phyloP scores from a whole-genome alignment of 306 rosid species.

The Gleditsia sinensis region DNA sequence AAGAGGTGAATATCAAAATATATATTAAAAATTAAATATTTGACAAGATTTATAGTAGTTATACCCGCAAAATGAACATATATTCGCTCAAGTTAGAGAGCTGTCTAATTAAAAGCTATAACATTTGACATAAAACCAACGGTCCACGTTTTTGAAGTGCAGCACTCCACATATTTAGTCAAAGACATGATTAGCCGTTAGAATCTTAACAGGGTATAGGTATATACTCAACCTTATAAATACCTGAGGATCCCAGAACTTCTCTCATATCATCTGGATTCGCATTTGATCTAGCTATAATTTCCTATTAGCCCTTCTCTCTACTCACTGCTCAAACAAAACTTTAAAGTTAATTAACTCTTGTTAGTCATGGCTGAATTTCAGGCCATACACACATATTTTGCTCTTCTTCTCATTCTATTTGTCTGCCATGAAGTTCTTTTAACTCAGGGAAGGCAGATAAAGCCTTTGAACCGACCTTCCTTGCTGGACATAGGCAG shows the following conservation, averaged over 20 bases:
- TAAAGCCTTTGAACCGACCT: not conserved
- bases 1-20: too few species aligned
- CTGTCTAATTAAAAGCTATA: too few species aligned
- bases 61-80: too few species aligned
- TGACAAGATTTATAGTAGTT: too few species aligned
- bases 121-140: too few species aligned
- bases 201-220: not conserved
- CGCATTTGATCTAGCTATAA: not conserved
- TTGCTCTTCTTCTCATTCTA: not conserved
- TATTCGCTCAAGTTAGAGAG: too few species aligned
- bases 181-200: constrained; percentile 22
- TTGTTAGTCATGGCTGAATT: not conserved
- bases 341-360: not conserved
- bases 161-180: constrained; percentile 33
- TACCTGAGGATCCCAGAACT: not conserved
- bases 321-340: not conserved
- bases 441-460: constrained; percentile 11
- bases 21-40: too few species aligned
- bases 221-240: not conserved
- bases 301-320: too few species aligned
- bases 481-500: not conserved
- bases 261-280: not conserved
- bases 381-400: not conserved
- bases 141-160: constrained; percentile 22
- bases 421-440: not conserved